Evolutionary conservation across 2,329 filamentous ascomycete species (phyloP), one percentile per base, ranked within the genome.

Genomic region (Beauveria scarabaeidicola): DNA sequence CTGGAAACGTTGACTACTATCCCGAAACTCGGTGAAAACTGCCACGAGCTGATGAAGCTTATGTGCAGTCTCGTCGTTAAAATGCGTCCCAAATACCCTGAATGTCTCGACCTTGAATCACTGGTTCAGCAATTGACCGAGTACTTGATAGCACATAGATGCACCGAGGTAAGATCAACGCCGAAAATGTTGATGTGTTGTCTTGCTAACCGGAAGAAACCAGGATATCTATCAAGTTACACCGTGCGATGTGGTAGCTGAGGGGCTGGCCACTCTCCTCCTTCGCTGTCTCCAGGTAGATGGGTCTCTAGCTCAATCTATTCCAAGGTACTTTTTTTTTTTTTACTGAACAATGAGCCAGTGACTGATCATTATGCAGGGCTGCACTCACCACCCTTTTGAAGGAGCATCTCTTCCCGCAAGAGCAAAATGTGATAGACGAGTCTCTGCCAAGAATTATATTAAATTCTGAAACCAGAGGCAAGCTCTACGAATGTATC

Each of bases 341-440:
- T 27, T 21, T n/a, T 4, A 5, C 19, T 52, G 17, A 36, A 36
- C 46, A 25, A 46, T 46, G n/a, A 11, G 21, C 32, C 7, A 40
- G 62, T 67, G 38, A 65, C 52, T 48, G 21, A 43, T n/a, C 15
- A 2, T 56, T 38, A 72, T 69, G 10, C 59, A 70, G 23, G 61
- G 72, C 41, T 48, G 21, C 41, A 47, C 68, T 69, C 27, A 47
- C 69, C 70, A 68, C 73, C 3, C 69, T 91, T 1, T 83, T 91
- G 64, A 81, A 78, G 67, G 81, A 75, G 59, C 86, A 88, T 65
- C 74, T 91, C 0, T 90, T 90, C 64, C 87, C 88, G 0, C 76
- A 78, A 1, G 68, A 73, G 19, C 43, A 57, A 15, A n/a, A 32
- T 19, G 36, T 21, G 15, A 62, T 32, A 62, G 66, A 58, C 61